phyloP scores from a whole-genome alignment of 768 basidiomycete species.

The Pholiota microspora region DNA sequence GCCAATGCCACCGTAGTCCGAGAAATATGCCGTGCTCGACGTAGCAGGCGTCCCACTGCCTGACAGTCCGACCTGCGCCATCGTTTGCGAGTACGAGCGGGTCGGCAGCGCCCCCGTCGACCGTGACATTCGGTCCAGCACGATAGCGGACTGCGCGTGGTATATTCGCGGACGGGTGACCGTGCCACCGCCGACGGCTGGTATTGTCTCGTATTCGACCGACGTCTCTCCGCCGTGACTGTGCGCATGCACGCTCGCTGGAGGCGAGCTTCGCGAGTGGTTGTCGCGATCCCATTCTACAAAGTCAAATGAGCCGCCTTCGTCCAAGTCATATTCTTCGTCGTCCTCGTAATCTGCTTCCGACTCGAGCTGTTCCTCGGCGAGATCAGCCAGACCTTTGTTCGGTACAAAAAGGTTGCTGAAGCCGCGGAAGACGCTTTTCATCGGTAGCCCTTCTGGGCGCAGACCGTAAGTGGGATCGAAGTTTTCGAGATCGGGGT shows the following conservation, averaged over 20 bases:
- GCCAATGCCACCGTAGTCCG: background rate
- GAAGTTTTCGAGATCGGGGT: conserved; percentile 69
- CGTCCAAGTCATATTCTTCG: conserved; percentile 31
- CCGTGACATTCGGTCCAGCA: conserved; percentile 37
- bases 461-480: conserved; percentile 96
- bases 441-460: conserved; percentile 85
- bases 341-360: conserved; percentile 39
- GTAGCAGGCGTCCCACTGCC: conserved; percentile 19
- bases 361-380: conserved; percentile 50
- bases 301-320: conserved; percentile 55
- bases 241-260: conserved; percentile 29
- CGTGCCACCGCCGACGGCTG: conserved; percentile 89
- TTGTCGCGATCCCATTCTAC: conserved; percentile 69
- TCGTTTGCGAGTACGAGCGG: conserved; percentile 13
- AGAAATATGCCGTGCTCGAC: background rate
- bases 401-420: conserved; percentile 67
- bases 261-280: conserved; percentile 41
- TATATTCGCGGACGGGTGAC: conserved; percentile 82
- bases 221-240: conserved; percentile 42
- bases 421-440: conserved; percentile 79
- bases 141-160: conserved; percentile 72
- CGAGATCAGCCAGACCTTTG: conserved; percentile 76
- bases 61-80: conserved; percentile 13
- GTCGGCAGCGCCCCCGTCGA: conserved; percentile 12
- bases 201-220: conserved; percentile 81